Evolutionary conservation across 2,329 filamentous ascomycete species (phyloP).

Genomic region (Epichloe hybrida): DNA sequence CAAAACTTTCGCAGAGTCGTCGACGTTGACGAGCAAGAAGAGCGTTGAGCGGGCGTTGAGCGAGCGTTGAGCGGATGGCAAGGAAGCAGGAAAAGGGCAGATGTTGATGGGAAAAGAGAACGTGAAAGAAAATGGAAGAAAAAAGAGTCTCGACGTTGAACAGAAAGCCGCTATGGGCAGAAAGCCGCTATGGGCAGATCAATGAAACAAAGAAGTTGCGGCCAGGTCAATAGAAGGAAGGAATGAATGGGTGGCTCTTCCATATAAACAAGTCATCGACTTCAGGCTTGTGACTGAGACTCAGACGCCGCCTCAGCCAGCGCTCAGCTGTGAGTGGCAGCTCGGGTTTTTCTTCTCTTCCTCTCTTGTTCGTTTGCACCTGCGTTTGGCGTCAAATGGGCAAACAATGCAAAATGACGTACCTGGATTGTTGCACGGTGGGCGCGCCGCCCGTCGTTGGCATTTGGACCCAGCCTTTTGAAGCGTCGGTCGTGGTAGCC

Average conservation of each 20-base stretch:
- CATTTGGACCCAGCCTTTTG: conserved; percentile 1
- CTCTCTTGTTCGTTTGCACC: not conserved
- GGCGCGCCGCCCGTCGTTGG: not conserved
- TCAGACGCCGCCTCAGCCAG: not conserved
- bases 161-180: not conserved
- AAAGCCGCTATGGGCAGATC: not conserved
- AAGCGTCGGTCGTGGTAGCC: not conserved
- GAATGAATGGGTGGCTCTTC: conserved; percentile 3
- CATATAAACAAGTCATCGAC: not conserved
- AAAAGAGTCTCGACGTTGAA: not conserved
- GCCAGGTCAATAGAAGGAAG: not conserved
- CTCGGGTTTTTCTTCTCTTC: too few species aligned
- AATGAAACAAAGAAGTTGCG: not conserved
- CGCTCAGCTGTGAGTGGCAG: not conserved
- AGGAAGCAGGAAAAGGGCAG: not conserved
- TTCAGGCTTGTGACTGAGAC: not conserved
- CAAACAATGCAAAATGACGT: not conserved
- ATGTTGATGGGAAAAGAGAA: not conserved
- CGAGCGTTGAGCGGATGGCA: not conserved
- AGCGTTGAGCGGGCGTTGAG: not conserved
- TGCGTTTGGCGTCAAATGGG: not conserved
- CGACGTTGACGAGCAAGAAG: not conserved
- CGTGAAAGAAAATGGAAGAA: not conserved
- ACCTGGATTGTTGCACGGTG: conserved; percentile 1
- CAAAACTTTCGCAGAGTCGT: not conserved